phyloP scores from a whole-genome alignment of 148 eudicot species.

The Rhododendron williamsianum region DNA sequence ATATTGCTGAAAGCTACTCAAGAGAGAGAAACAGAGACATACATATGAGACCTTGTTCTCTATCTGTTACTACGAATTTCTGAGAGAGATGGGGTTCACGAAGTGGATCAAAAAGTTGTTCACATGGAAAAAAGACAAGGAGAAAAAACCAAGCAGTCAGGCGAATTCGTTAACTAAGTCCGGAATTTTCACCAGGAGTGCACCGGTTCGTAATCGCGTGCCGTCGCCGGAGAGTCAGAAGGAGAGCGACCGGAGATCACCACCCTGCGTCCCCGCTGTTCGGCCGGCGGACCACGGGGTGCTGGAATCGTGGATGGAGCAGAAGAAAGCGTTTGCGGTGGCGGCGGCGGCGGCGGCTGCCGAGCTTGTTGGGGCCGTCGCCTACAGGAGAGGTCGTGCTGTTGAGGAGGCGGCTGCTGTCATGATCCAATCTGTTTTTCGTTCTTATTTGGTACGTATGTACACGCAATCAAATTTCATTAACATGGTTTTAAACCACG shows the following conservation, averaged over 20 bases:
- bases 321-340: conserved; percentile 15
- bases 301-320: conserved; percentile 4
- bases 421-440: conserved; percentile 70
- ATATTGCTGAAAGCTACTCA: background rate
- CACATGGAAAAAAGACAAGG: conserved; percentile 44
- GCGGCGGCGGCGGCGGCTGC: too few relatives aligned
- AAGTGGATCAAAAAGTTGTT: conserved; percentile 62
- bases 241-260: conserved; percentile 69
- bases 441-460: conserved; percentile 57
- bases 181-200: background rate
- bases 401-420: conserved; percentile 55
- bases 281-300: background rate
- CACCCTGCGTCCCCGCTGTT: conserved; percentile 15
- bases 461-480: background rate
- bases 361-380: background rate
- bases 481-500: background rate
- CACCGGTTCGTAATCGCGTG: too few relatives aligned
- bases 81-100: conserved; percentile 57
- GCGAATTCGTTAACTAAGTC: background rate
- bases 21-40: background rate
- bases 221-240: conserved; percentile 38
- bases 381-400: conserved; percentile 14
- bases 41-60: background rate
- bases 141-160: background rate
- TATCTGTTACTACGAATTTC: background rate